Percentiles rank a stretch among this genome's conserved stretches.
phyloP scores from a whole-genome alignment of 768 basidiomycete species.

The Mycena pura region DNA sequence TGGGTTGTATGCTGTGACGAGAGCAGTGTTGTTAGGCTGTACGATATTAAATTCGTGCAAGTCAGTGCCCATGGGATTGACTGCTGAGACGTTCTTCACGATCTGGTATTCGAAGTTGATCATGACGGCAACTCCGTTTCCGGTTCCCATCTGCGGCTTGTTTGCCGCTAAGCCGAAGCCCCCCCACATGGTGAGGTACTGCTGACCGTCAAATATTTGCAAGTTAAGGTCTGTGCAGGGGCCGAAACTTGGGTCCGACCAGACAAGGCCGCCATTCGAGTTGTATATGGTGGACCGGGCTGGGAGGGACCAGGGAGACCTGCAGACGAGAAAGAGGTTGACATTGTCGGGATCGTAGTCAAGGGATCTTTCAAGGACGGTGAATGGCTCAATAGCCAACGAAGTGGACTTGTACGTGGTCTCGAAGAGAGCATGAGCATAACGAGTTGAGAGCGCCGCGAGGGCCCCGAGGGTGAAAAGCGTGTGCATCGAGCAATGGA shows the following conservation, averaged over 20 bases:
- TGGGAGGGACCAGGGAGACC: background rate
- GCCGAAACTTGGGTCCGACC: slow-evolving; percentile 4
- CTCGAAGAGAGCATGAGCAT: background rate
- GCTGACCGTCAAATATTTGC: slow-evolving; percentile 7
- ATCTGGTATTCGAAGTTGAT: slow-evolving; percentile 12
- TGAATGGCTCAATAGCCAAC: slow-evolving; percentile 15
- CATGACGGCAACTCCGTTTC: background rate
- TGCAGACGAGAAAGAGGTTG: slow-evolving; percentile 12
- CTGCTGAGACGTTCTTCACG: slow-evolving; percentile 14
- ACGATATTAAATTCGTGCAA: slow-evolving; percentile 18
- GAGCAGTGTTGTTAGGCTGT: slow-evolving; percentile 12
- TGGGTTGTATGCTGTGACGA: slow-evolving; percentile 4
- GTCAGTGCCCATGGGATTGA: slow-evolving; percentile 6
- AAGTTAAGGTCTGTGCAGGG: slow-evolving; percentile 3
- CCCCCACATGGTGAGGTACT: slow-evolving; percentile 17
- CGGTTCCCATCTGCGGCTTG: too few species aligned
- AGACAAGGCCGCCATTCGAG: slow-evolving; percentile 15
- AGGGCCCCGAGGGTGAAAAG: too few species aligned
- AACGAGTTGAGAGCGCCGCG: background rate
- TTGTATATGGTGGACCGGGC: slow-evolving; percentile 10
- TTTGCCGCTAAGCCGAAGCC: too few species aligned
- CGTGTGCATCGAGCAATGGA: too few species aligned
- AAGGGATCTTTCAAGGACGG: background rate
- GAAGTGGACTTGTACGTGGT: slow-evolving; percentile 7
- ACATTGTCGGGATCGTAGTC: slow-evolving; percentile 18